Evolutionary conservation across 805 yeast species (phyloP).

Genomic region (Blastobotrys robertii): DNA sequence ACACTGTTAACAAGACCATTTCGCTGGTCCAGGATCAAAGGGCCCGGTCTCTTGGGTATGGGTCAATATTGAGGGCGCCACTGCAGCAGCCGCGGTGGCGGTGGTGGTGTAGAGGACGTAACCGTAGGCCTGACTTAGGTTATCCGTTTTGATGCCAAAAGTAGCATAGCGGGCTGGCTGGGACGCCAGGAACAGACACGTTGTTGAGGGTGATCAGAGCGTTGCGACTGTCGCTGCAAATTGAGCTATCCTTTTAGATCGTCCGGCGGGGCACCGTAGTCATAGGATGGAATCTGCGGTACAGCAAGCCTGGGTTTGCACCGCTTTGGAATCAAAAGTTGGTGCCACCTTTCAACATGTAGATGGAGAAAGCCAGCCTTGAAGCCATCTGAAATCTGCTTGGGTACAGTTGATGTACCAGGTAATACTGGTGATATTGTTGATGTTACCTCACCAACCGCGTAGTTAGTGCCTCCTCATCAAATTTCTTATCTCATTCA

Average conservation of each 20-base stretch:
- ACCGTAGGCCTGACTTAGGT: constrained; percentile 1
- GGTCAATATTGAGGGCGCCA: constrained; percentile 1
- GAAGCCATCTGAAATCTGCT: no score
- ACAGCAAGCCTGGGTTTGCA: background rate
- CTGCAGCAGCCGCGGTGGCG: background rate
- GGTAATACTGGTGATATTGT: background rate
- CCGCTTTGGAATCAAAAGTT: constrained; percentile 4
- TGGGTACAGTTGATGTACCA: background rate
- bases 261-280: constrained; percentile 5
- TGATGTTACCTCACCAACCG: background rate
- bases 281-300: constrained; percentile 1
- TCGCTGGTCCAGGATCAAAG: background rate
- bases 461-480: no score
- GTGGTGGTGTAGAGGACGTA: constrained; percentile 1
- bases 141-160: constrained; percentile 1
- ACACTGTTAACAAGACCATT: constrained; percentile 3
- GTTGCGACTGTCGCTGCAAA: background rate
- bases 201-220: background rate
- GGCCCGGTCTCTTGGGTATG: constrained; percentile 4
- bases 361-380: constrained; percentile 1
- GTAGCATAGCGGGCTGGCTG: background rate
- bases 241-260: constrained; percentile 2
- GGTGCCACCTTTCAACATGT: constrained; percentile 4
- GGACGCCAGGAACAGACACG: background rate
- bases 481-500: no score